Evolutionary conservation across 176 grass and related monocot species (phyloP).

Genomic region (Rhipidocladum racemiflorum): DNA sequence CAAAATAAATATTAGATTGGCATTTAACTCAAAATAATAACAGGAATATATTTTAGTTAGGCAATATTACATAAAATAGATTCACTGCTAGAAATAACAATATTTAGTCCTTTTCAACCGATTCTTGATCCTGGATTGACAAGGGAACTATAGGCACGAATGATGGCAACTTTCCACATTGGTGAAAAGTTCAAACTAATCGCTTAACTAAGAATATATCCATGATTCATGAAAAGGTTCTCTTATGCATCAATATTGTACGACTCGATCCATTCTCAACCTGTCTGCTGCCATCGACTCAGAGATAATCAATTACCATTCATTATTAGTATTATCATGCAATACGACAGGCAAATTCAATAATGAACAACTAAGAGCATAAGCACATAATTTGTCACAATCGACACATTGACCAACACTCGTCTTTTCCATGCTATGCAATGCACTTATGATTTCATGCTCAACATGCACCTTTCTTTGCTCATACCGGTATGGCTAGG

Average conservation of each 20-base stretch:
- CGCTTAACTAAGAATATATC: background rate
- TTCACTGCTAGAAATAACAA: background rate
- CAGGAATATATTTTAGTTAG: background rate
- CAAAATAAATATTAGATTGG: constrained; percentile 1
- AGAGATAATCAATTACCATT: no score
- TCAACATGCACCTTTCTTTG: no score
- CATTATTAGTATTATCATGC: no score
- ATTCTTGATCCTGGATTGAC: background rate
- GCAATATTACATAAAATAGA: background rate
- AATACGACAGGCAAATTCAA: no score
- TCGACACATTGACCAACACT: no score
- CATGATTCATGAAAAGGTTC: background rate
- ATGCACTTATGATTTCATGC: no score
- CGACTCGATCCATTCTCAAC: no score
- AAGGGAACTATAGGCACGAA: background rate
- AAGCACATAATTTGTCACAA: no score
- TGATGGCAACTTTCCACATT: background rate
- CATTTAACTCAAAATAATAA: background rate
- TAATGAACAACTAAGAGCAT: no score
- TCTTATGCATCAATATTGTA: constrained; percentile 2
- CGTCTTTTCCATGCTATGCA: no score
- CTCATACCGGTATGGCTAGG: no score
- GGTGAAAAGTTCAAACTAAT: constrained; percentile 18
- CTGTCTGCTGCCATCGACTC: no score
- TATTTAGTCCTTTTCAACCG: constrained; percentile 6